Evolutionary conservation across 768 basidiomycete genomes (phyloP), one percentile per base, ranked within the genome.

Genomic region (Chalciporus chontae): DNA sequence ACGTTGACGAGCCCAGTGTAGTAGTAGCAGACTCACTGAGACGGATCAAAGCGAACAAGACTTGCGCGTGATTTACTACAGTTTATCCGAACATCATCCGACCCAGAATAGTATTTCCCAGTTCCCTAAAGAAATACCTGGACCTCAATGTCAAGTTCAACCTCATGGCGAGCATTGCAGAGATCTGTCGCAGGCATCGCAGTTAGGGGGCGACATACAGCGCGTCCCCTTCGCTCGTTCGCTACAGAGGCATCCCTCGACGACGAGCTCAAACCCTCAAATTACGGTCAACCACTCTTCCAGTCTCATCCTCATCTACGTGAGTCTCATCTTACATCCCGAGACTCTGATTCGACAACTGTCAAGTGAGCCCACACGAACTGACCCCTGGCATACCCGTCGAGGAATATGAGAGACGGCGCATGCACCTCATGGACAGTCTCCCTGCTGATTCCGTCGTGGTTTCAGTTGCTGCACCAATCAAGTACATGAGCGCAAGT

Each of bases 401-500:
- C 11, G 70, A 75, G 21, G 94, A 98, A 52, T 96, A 94, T 68
- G 87, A 92, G 50, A 64, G 61, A 13, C 73, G 94, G 47, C 70
- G 94, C 48, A 71, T 68, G 53, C 76, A 67, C 15, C 73, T 98
- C 29, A 87, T 98, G 82, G 76, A 85, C 23, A 66, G 69, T 24
- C 71, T 98, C 11, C 90, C 89, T 0, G 81, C 83, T 14, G 78
- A 81, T 40, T 84, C 83, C 50, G 55, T 87, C 21, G 93, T 91
- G 19, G 77, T 96, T 5, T 82, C 83, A 17, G 77, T 87, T 9
- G 85, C 90, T 6, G 89, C 86, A 2, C 81, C 85, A 2, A 72
- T 94, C 50, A 90, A 93, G 68, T 92, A 86, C 65, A 92, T 94
- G 86, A 85, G 80, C 56, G 81, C 75, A 62, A 85, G 88, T 87